phyloP scores from a whole-genome alignment of 768 basidiomycete genomes.

The Calocybe gangraenosa region DNA sequence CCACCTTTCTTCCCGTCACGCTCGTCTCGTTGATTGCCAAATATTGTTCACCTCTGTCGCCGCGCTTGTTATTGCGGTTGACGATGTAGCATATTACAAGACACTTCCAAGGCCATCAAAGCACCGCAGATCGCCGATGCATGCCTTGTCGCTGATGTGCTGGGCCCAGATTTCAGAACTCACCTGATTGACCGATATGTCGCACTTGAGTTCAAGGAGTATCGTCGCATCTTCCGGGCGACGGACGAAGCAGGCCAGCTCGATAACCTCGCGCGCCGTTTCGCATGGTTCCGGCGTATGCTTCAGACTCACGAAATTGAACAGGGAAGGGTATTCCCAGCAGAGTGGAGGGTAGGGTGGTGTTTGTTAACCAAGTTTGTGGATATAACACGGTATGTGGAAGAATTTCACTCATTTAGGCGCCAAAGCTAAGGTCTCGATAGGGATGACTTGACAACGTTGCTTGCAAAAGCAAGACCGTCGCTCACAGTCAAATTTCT shows the following conservation, averaged over 20 bases:
- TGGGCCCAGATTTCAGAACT: conserved; percentile 78
- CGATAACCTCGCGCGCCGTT: conserved; percentile 90
- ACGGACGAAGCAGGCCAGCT: conserved; percentile 95
- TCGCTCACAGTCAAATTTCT: conserved; percentile 73
- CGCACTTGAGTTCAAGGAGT: conserved; percentile 88
- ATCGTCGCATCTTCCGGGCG: conserved; percentile 90
- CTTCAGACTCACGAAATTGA: conserved; percentile 86
- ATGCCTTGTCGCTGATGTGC: conserved; percentile 83
- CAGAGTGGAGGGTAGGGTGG: conserved; percentile 83
- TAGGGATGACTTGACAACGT: conserved; percentile 80
- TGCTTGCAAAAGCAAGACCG: conserved; percentile 75
- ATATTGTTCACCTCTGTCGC: background rate
- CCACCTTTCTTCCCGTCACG: too few species aligned
- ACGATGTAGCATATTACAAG: conserved; percentile 46
- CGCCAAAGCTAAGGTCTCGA: background rate
- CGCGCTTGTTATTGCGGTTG: background rate
- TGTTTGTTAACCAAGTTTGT: conserved; percentile 78
- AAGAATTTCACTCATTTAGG: background rate
- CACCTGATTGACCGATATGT: conserved; percentile 88
- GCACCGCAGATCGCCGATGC: conserved; percentile 70
- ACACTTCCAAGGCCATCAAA: conserved; percentile 64
- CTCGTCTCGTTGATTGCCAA: background rate
- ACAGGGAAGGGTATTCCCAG: conserved; percentile 77
- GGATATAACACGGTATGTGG: conserved; percentile 79
- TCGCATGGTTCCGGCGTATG: conserved; percentile 90